Evolutionary conservation across 2,329 filamentous ascomycete genomes (phyloP).

Genomic region (Diaporthe aspalathi): DNA sequence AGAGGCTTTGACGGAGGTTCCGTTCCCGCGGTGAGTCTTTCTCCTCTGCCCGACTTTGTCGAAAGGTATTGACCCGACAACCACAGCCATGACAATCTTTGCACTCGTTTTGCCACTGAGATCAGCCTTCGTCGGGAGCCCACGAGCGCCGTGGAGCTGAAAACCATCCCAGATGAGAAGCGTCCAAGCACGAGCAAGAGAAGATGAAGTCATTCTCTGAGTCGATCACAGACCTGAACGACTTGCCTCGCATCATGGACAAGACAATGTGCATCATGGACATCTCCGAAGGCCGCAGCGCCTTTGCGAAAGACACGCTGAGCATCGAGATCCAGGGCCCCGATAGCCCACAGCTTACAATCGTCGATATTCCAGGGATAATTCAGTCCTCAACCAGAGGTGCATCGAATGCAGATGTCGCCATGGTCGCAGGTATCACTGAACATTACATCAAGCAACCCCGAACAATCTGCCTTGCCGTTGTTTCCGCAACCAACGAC

Average conservation of each 20-base stretch:
- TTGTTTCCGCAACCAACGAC: slow-evolving; percentile 15
- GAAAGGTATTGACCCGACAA: no score
- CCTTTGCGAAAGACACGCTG: background rate
- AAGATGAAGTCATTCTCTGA: background rate
- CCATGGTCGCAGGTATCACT: background rate
- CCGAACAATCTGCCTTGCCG: slow-evolving; percentile 27
- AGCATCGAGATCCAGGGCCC: slow-evolving; percentile 31
- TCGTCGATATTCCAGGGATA: slow-evolving; percentile 30
- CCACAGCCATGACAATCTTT: slow-evolving; percentile 22
- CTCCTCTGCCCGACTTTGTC: no score
- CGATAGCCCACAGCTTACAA: slow-evolving; percentile 19
- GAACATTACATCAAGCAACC: slow-evolving; percentile 7
- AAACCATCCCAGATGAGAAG: background rate
- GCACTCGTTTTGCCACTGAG: slow-evolving; percentile 32
- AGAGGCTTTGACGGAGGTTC: slow-evolving; percentile 29
- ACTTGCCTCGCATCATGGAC: background rate
- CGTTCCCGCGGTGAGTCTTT: background rate
- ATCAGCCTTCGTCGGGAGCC: slow-evolving; percentile 30
- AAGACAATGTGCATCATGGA: slow-evolving; percentile 21
- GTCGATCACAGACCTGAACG: background rate
- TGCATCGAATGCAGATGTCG: background rate
- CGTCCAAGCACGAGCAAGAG: background rate
- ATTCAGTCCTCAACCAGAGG: slow-evolving; percentile 28
- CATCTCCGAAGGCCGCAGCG: background rate
- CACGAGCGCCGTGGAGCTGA: background rate